Conservation (phyloP, 176 grass and related monocot species). For the Cenchrus fungigraminus region DNA sequence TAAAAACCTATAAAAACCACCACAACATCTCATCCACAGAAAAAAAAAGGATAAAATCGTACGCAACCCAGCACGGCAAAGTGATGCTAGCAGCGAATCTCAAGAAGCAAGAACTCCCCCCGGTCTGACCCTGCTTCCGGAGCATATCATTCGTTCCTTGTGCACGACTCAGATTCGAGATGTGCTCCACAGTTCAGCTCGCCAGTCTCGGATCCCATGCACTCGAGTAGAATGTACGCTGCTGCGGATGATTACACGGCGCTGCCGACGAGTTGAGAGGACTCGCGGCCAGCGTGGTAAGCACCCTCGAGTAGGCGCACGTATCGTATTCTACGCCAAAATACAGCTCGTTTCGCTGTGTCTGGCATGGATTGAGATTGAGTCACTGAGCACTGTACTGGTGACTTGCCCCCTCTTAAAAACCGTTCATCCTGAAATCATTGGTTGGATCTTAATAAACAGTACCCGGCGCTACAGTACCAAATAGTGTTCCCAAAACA, state of each 20-base stretch:
- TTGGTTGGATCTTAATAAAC: no score
- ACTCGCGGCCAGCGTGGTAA: neutral
- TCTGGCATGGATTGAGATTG: neutral
- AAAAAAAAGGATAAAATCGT: neutral
- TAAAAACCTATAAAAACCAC: neutral
- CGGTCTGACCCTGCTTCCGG: constrained; percentile 7
- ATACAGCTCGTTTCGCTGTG: constrained; percentile 8
- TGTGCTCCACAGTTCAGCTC: neutral
- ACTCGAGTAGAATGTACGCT: constrained; percentile 24
- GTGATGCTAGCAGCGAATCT: constrained; percentile 37
- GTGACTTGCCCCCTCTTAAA: no score
- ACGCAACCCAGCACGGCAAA: constrained; percentile 29
- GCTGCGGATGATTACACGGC: constrained; percentile 30
- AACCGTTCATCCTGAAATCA: no score
- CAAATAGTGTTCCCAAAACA: no score
- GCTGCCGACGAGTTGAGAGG: neutral
- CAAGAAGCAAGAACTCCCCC: neutral
- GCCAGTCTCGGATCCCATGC: constrained; percentile 24
- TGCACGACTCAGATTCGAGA: constrained; percentile 41
- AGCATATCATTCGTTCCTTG: constrained; percentile 42
- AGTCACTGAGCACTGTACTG: no score
- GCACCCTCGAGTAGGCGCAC: neutral
- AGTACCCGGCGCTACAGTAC: no score
- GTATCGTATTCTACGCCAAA: constrained; percentile 18
- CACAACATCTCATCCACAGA: constrained; percentile 14